Base-by-base conservation (phyloP, 1,139 yeast genomes). In the Kodamaea fungicola region DNA sequence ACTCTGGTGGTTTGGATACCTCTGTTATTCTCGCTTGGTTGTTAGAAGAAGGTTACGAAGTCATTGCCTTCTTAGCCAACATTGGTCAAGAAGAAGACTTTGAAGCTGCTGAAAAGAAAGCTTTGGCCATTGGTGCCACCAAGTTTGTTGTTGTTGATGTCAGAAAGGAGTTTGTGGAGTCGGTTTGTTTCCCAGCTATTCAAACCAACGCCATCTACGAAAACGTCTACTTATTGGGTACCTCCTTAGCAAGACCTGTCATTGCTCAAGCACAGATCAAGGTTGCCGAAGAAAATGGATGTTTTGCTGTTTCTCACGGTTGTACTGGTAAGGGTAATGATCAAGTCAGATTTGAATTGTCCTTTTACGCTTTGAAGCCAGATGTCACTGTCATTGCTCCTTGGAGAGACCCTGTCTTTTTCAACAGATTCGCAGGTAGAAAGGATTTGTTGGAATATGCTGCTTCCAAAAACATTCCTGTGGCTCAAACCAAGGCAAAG, bases 261-360 rank as follows among this genome's bases (percentile, higher is more conserved):
- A 92, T 92, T 65, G 97, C 98, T 41, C 83, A 90, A 71, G 98
- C 98, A 35, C 98, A 92, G 71, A 92, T 92, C 60, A 78, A 85
- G 58, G 97, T 88, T 49, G 98, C 98, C 46, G 95, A 89, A 71
- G 80, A 86, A 58, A 92, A 94, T 66, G 97, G 97, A 43, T 92
- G 98, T 77, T 89, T 90, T 55, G 97, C 97, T 39, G 98, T 92
- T 40, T 82, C 96, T 37, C 98, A 92, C 66, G 98, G 98, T 46
- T 92, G 98, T 73, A 92, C 98, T 51, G 98, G 98, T 74, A 92
- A 92, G 75, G 98, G 98, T 71, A 92, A 92, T 64, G 98, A 92
- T 68, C 98, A 92, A 74, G 97, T 92, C 50, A 84, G 98, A 71
- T 92, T 92, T 62, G 98, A 92, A 72, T 76, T 92, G 51, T 85